Percentiles rank a stretch among this genome's conserved stretches.
Evolutionary conservation across 2,329 filamentous ascomycete species (phyloP).

Genomic region (Elsinoe batatas): DNA sequence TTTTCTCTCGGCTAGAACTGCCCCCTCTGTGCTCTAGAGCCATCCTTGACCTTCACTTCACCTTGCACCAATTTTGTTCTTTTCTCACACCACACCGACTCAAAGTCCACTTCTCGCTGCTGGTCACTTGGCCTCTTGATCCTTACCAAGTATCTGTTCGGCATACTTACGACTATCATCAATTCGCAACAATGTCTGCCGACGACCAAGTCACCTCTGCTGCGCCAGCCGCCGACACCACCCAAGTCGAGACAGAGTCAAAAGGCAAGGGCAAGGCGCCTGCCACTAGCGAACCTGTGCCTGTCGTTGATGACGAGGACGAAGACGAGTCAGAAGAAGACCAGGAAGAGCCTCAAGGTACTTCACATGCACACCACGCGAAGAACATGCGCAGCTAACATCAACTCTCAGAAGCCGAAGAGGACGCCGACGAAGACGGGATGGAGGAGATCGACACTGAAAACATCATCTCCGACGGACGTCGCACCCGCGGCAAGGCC

Average conservation of each 20-base stretch:
- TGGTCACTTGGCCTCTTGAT: background rate
- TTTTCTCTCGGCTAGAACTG: background rate
- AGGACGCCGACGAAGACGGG: conserved; percentile 68
- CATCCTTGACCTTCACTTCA: background rate
- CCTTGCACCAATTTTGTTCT: background rate
- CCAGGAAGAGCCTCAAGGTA: conserved; percentile 29
- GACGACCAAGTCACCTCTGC: conserved; percentile 8
- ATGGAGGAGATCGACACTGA: conserved; percentile 82
- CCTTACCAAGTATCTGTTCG: too few relatives aligned
- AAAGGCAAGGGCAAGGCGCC: conserved; percentile 86
- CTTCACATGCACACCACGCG: conserved; percentile 7
- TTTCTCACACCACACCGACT: background rate
- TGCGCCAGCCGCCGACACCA: conserved; percentile 12
- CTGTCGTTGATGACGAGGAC: conserved; percentile 66
- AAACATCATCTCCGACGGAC: conserved; percentile 72
- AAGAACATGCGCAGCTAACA: conserved; percentile 3
- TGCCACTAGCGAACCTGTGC: conserved; percentile 48
- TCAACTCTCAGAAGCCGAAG: conserved; percentile 33
- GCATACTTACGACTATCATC: background rate
- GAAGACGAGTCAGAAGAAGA: conserved; percentile 45
- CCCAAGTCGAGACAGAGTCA: conserved; percentile 37
- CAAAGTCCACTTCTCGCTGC: background rate
- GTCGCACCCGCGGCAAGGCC: conserved; percentile 80
- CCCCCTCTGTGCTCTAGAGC: background rate
- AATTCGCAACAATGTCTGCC: conserved; percentile 6